phyloP scores from a whole-genome alignment of 495 filamentous ascomycete species.

The Penicillium alfredii region DNA sequence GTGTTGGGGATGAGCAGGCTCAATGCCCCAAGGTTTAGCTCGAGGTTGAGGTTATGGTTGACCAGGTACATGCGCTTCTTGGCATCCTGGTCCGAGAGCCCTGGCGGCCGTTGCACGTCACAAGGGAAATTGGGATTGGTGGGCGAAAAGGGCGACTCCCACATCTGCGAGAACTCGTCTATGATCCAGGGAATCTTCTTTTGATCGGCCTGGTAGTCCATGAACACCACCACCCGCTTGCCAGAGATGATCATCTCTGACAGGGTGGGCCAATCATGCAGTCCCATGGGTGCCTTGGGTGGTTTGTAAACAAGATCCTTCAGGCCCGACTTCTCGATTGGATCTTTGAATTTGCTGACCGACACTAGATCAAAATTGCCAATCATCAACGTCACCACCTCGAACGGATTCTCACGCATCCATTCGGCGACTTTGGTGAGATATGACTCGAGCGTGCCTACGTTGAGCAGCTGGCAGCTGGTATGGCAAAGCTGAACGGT shows the following conservation, averaged over 20 bases:
- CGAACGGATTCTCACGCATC: slow-evolving; percentile 73
- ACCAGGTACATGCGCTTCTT: slow-evolving; percentile 71
- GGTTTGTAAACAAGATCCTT: slow-evolving; percentile 66
- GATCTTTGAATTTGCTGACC: slow-evolving; percentile 52
- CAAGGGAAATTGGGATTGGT: slow-evolving; percentile 55
- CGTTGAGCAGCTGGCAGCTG: slow-evolving; percentile 70
- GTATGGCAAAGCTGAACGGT: slow-evolving; percentile 67
- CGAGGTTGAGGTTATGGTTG: slow-evolving; percentile 85
- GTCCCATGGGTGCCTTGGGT: slow-evolving; percentile 57
- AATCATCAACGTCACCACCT: slow-evolving; percentile 85
- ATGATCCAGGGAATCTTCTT: slow-evolving; percentile 61
- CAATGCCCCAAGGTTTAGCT: slow-evolving; percentile 55
- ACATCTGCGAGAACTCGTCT: slow-evolving; percentile 61
- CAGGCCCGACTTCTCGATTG: slow-evolving; percentile 64
- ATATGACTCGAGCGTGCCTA: slow-evolving; percentile 70
- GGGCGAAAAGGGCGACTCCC: slow-evolving; percentile 63
- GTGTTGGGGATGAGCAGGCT: slow-evolving; percentile 72
- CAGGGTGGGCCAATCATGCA: slow-evolving; percentile 81
- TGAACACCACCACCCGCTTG: slow-evolving; percentile 59
- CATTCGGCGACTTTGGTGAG: slow-evolving; percentile 63
- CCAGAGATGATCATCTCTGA: slow-evolving; percentile 65
- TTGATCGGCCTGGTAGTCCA: slow-evolving; percentile 84
- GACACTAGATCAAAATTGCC: slow-evolving; percentile 70
- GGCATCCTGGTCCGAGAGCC: slow-evolving; percentile 45
- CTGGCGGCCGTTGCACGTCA: slow-evolving; percentile 53